These are phyloP conservation scores for Ilex asprella DNA, from an alignment of 257 asterid genomes.

Conservation along the genomic window DNA sequence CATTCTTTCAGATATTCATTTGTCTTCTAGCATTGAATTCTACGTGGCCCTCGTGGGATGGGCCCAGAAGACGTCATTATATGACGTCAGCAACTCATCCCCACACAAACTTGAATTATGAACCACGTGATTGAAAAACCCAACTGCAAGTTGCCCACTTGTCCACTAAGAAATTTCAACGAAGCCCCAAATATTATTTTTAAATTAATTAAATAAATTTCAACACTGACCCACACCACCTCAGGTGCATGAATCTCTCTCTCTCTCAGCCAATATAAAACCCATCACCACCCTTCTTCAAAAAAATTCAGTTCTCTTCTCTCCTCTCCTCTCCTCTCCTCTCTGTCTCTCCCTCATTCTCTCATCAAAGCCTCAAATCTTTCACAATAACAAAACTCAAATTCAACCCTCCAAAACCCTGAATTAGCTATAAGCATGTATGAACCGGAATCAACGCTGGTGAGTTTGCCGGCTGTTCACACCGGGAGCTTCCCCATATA, in stretches of 20 bases:
- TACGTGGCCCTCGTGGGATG: too few relatives aligned
- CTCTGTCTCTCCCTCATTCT: too few relatives aligned
- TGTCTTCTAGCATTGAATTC: too few relatives aligned
- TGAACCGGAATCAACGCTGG: background rate
- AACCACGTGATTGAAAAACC: background rate
- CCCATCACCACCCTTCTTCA: slow-evolving; percentile 9
- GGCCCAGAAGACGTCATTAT: too few relatives aligned
- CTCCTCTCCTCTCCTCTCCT: too few relatives aligned
- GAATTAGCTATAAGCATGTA: background rate
- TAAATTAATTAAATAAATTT: too few relatives aligned
- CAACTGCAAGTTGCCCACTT: background rate
- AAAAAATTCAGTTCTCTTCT: slow-evolving; percentile 18
- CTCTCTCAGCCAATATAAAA: slow-evolving; percentile 16
- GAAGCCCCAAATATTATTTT: background rate
- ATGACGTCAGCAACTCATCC: too few relatives aligned
- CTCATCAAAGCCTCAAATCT: background rate
- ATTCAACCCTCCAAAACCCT: background rate
- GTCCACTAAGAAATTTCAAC: background rate
- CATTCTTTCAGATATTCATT: too few relatives aligned
- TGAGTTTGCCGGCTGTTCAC: background rate
- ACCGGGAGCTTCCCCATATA: slow-evolving; percentile 18
- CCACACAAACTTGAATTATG: too few relatives aligned
- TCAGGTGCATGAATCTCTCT: slow-evolving; percentile 36
- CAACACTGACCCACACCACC: too few relatives aligned
- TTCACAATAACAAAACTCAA: too few relatives aligned